Evolutionary conservation across 495 filamentous ascomycete species (phyloP), one percentile per base, ranked within the genome.

Genomic region (Penicillium soppii): DNA sequence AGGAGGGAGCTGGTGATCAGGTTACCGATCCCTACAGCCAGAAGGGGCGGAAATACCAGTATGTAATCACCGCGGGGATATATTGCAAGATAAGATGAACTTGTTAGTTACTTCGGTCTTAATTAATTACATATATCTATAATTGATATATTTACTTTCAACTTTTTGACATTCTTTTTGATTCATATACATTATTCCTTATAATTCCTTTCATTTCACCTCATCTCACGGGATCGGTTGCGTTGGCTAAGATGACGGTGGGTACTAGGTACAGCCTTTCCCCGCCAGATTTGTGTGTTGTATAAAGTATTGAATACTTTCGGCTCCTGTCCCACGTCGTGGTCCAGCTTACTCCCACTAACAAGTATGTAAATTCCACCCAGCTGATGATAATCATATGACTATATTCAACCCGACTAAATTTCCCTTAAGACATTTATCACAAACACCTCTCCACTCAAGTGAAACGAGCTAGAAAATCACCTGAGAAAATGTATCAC

Each of bases 31-130:
- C 44, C 44, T 32, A 49, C 25, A 29, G 20, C 42, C 42, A 23
- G 43, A 29, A 46, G 44, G 47, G 47, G 47, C 47, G 47, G 47
- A 49, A 49, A 38, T 32, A 38, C n/a, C 46, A 46, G 37, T 49
- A 37, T 47, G 44, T 47, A 47, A 47, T 47, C 44, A 47, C 44
- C 44, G 44, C 44, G 44, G 44, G 44, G 44, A 33, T 30, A 26
- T 36, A 20, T 12, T 21, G 12, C 30, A 21, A 47, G 44, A 47
- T 47, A 47, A 47, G 32, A 37, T 37, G 25, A 19, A 16, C n/a
- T 7, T 42, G 16, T 23, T 29, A 19, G 7, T 25, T 12, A n/a
- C 15, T 2, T 27, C n/a, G 23, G 25, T 27, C 25, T 5, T 27
- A 27, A 9, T n/a, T n/a, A n/a, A n/a, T n/a, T n/a, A n/a, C n/a